These are phyloP conservation scores for Moesziomyces sp. DNA, from an alignment of 1,284 basidiomycete species.

Conservation along the genomic window DNA sequence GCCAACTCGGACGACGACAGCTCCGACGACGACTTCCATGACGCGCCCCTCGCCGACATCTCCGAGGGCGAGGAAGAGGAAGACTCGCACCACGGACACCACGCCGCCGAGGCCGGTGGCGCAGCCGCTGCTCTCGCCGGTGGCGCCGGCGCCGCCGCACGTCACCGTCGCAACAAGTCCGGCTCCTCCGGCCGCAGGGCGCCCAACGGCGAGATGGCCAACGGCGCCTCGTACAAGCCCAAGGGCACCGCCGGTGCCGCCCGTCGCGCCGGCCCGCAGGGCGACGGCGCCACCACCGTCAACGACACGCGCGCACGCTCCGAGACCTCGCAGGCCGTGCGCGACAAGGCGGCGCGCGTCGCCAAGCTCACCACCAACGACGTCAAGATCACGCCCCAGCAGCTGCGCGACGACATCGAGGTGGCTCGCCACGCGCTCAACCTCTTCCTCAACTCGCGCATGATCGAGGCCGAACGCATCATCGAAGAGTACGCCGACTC, in stretches of 20 bases:
- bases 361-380: slow-evolving; percentile 56
- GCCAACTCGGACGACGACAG: slow-evolving; percentile 21
- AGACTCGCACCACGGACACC: slow-evolving; percentile 27
- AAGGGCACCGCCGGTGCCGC: slow-evolving; percentile 47
- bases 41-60: slow-evolving; percentile 60
- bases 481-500: slow-evolving; percentile 56
- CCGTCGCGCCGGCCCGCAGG: slow-evolving; percentile 31
- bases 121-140: slow-evolving; percentile 11
- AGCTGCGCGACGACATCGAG: slow-evolving; percentile 56
- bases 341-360: slow-evolving; percentile 59
- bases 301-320: slow-evolving; percentile 45
- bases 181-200: slow-evolving; percentile 12
- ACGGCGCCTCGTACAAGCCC: slow-evolving; percentile 24
- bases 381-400: slow-evolving; percentile 42
- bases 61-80: slow-evolving; percentile 56
- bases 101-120: slow-evolving; percentile 8
- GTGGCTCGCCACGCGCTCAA: slow-evolving; percentile 56
- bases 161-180: slow-evolving; percentile 35
- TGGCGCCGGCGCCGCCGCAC: slow-evolving; percentile 19
- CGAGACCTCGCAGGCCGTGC: slow-evolving; percentile 43
- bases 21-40: slow-evolving; percentile 55
- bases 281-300: slow-evolving; percentile 10
- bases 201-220: slow-evolving; percentile 9
- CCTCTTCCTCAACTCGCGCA: slow-evolving; percentile 66
- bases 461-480: slow-evolving; percentile 65